These are phyloP conservation scores for Skeletonema costatum DNA, from an alignment of 108 stramenopile genomes.

Conservation along the genomic window DNA sequence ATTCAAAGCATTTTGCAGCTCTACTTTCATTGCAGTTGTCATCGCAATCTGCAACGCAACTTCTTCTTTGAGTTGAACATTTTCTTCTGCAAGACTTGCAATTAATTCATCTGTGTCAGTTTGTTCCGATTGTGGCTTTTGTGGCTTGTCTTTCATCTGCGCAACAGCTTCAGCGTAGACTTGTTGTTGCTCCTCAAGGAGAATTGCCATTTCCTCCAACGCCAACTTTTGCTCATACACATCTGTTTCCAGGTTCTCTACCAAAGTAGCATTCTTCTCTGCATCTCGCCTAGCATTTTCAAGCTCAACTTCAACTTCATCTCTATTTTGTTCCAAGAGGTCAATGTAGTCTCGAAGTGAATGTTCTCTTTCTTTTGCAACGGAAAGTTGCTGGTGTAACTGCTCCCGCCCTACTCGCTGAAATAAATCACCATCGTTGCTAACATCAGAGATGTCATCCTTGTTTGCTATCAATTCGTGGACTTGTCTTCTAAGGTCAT, in stretches of 20 bases:
- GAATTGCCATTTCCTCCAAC: constrained; percentile 27
- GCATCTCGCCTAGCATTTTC: constrained; percentile 13
- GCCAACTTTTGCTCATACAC: constrained; percentile 27
- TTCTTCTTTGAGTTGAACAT: constrained; percentile 10
- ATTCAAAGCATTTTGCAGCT: constrained; percentile 25
- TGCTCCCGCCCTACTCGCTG: background rate
- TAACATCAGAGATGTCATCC: background rate
- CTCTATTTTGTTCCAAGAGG: constrained; percentile 34
- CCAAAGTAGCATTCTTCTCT: background rate
- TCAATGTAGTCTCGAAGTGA: constrained; percentile 28
- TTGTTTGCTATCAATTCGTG: background rate
- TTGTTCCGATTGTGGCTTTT: background rate
- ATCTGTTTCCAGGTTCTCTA: background rate
- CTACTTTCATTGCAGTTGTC: constrained; percentile 12
- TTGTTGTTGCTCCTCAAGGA: constrained; percentile 22
- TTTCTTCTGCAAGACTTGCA: constrained; percentile 5
- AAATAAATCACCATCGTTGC: background rate
- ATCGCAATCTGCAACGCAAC: background rate
- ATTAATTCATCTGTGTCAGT: background rate
- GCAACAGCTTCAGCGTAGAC: background rate
- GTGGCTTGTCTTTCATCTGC: background rate
- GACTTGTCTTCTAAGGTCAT: background rate
- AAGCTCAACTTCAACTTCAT: constrained; percentile 23
- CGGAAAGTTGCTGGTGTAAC: constrained; percentile 9
- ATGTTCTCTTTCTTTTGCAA: constrained; percentile 17